Conservation (phyloP, 2,329 filamentous ascomycete species). For the Diaporthe vexans region DNA sequence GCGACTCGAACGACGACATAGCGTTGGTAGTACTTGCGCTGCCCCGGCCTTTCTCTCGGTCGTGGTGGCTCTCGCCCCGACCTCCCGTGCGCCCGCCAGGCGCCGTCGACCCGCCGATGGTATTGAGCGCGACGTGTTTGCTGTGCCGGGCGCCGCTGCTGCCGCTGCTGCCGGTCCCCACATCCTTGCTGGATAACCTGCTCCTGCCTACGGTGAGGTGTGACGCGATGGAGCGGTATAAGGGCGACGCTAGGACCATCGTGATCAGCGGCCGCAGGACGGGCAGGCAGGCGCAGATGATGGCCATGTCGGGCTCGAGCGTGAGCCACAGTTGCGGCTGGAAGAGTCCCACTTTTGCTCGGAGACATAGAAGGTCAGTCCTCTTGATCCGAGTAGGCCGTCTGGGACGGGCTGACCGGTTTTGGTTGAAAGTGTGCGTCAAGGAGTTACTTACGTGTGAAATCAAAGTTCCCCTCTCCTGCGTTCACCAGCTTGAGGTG, state of each 20-base stretch:
- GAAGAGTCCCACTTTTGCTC: background rate
- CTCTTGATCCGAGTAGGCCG: background rate
- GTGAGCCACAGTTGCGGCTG: slow-evolving; percentile 8
- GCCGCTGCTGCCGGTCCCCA: background rate
- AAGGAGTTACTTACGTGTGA: background rate
- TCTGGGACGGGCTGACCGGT: background rate
- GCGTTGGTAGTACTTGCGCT: background rate
- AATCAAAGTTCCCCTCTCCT: slow-evolving; percentile 3
- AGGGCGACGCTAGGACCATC: background rate
- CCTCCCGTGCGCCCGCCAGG: background rate
- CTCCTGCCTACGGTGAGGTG: slow-evolving; percentile 3
- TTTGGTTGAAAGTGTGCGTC: too few species aligned
- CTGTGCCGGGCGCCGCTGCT: background rate
- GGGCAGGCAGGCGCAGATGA: slow-evolving; percentile 29
- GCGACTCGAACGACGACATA: slow-evolving; percentile 12
- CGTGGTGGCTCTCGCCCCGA: background rate
- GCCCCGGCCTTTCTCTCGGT: background rate
- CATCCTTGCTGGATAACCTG: background rate
- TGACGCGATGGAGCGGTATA: background rate
- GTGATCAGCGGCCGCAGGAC: slow-evolving; percentile 10
- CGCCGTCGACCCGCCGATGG: slow-evolving; percentile 15
- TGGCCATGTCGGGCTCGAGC: slow-evolving; percentile 18
- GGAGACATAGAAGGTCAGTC: background rate
- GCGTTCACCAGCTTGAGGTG: background rate
- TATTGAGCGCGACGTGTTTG: slow-evolving; percentile 9